A percentile compares a stretch with the other conserved stretches of the same genome.
phyloP scores from a whole-genome alignment of 352 stramenopile genomes.

The Saprolegnia diclina region DNA sequence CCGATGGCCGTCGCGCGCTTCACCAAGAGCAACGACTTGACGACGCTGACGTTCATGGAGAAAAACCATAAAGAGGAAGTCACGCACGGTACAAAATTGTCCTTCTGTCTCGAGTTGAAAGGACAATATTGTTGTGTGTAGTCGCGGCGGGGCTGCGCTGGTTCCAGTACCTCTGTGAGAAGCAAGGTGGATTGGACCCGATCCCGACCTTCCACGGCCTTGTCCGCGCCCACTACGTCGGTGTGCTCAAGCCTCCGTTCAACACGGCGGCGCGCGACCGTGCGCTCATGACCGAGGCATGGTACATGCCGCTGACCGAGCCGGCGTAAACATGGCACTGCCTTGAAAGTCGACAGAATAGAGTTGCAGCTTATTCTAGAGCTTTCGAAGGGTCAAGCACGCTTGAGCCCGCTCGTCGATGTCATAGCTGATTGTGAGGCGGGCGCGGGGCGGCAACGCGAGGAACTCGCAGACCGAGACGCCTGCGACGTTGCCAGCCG shows the following conservation, averaged over 20 bases:
- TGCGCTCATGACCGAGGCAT: conserved; percentile 43
- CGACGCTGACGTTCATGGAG: conserved; percentile 40
- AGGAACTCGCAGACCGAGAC: conserved; percentile 51
- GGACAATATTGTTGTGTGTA: neutral
- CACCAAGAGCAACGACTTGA: conserved; percentile 39
- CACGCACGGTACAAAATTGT: conserved; percentile 32
- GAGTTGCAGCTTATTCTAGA: conserved; percentile 32
- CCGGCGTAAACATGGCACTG: neutral
- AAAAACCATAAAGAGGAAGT: conserved; percentile 52
- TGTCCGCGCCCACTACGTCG: conserved; percentile 46
- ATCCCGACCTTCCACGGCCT: conserved; percentile 45
- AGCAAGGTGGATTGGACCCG: conserved; percentile 31
- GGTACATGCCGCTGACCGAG: conserved; percentile 37
- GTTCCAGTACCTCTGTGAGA: conserved; percentile 41
- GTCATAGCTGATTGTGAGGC: conserved; percentile 52
- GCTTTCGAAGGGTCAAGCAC: conserved; percentile 66
- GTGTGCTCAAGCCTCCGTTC: conserved; percentile 50
- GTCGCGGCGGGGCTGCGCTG: conserved; percentile 39
- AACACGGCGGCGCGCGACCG: conserved; percentile 45
- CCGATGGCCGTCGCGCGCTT: conserved; percentile 44
- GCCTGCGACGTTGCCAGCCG: conserved; percentile 49
- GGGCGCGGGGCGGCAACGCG: conserved; percentile 44
- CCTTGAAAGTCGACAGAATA: neutral
- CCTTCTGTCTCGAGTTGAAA: neutral
- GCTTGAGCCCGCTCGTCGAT: conserved; percentile 62